Percentiles rank a stretch among this genome's conserved stretches.
phyloP scores from a whole-genome alignment of 106 monocot genomes.

The Phalaenopsis aphrodite region DNA sequence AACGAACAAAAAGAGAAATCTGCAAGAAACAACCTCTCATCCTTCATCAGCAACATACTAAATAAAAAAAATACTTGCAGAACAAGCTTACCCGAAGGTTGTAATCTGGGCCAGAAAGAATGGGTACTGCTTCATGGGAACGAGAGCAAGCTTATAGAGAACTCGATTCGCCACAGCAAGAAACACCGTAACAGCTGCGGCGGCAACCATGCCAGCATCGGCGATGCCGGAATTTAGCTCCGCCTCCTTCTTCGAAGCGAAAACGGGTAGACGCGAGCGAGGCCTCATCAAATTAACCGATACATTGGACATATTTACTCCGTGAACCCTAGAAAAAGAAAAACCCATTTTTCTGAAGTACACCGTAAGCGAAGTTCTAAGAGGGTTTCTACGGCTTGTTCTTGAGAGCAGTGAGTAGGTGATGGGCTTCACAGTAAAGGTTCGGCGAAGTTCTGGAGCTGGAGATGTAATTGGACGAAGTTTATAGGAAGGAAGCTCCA shows the following conservation, averaged over 20 bases:
- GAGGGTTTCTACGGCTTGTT: not conserved
- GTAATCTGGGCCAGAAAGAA: conserved; percentile 97
- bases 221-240: conserved; percentile 9
- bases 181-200: conserved; percentile 41
- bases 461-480: not conserved
- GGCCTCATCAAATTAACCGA: not conserved
- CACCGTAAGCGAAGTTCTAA: not conserved
- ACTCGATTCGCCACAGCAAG: conserved; percentile 83
- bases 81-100: conserved; percentile 76
- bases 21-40: not conserved
- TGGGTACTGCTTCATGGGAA: conserved; percentile 91
- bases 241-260: conserved; percentile 16
- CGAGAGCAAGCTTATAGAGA: conserved; percentile 94
- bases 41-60: not conserved
- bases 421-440: not conserved
- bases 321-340: not conserved
- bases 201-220: conserved; percentile 32
- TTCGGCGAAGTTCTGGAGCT: not conserved
- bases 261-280: not conserved
- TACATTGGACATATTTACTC: not conserved
- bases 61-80: not conserved
- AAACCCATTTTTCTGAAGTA: not conserved
- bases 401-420: not conserved
- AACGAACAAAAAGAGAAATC: not conserved
- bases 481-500: conserved; percentile 9